Conservation (phyloP, 139 green algal genomes). For the Asterochloris sp. region DNA sequence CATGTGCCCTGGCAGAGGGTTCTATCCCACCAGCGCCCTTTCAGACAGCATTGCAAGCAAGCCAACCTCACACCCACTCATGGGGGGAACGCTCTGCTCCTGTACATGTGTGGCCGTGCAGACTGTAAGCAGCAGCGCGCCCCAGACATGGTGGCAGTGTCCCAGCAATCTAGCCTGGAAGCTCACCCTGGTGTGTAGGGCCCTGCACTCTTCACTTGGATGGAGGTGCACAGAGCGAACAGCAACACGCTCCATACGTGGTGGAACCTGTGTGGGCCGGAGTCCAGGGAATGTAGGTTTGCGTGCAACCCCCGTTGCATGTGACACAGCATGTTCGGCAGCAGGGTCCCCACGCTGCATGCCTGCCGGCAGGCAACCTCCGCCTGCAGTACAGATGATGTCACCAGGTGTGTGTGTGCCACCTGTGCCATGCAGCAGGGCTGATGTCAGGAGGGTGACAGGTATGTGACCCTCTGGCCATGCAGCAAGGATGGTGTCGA, state of each 20-base stretch:
- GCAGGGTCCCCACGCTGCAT: not conserved
- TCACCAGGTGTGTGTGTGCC: too few relatives aligned
- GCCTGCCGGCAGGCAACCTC: not conserved
- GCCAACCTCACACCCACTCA: not conserved
- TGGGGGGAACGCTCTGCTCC: not conserved
- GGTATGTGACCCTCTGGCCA: not conserved
- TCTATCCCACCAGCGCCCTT: too few relatives aligned
- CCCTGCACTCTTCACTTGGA: not conserved
- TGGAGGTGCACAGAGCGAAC: constrained; percentile 3
- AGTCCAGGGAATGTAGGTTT: not conserved
- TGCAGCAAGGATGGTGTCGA: not conserved
- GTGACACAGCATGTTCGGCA: not conserved
- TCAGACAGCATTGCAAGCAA: not conserved
- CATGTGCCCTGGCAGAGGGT: too few relatives aligned
- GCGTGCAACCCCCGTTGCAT: not conserved
- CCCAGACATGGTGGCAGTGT: too few relatives aligned
- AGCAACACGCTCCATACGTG: constrained; percentile 14
- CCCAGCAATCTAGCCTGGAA: not conserved
- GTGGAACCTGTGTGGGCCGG: not conserved
- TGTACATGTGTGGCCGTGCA: not conserved
- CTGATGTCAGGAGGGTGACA: not conserved
- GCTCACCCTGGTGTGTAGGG: not conserved
- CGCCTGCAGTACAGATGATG: not conserved
- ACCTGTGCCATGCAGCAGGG: too few relatives aligned
- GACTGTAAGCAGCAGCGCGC: not conserved